phyloP scores from a whole-genome alignment of 2,329 filamentous ascomycete species.

The Fusarium sp. region DNA sequence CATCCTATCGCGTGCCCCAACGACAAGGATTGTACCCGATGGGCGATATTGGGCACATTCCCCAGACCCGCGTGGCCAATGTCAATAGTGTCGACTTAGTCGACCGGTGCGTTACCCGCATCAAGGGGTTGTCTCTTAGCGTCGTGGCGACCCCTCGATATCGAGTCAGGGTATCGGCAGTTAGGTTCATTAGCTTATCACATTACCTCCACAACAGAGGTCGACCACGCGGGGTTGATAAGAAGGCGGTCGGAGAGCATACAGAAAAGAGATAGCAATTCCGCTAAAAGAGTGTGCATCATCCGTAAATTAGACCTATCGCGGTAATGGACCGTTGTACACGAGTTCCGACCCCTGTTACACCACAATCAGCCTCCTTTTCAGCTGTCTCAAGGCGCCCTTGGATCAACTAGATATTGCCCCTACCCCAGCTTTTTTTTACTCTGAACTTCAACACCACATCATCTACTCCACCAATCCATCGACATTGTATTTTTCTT shows the following conservation, averaged over 20 bases:
- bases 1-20: too few species aligned
- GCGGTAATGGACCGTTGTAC: background rate
- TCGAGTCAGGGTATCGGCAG: background rate
- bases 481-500: too few species aligned
- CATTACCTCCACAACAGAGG: background rate
- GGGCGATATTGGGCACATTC: too few species aligned
- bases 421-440: too few species aligned
- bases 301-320: background rate
- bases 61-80: too few species aligned
- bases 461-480: too few species aligned
- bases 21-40: too few species aligned
- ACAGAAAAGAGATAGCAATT: background rate
- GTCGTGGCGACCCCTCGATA: background rate
- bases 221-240: background rate
- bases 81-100: too few species aligned
- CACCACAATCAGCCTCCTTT: background rate
- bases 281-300: background rate
- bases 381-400: too few species aligned
- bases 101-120: background rate
- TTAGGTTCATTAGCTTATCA: background rate
- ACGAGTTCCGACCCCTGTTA: background rate
- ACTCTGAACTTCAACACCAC: too few species aligned
- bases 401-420: too few species aligned
- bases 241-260: background rate
- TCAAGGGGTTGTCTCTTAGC: background rate